phyloP scores from a whole-genome alignment of 768 basidiomycete species.

The Antrodiella citrinella region DNA sequence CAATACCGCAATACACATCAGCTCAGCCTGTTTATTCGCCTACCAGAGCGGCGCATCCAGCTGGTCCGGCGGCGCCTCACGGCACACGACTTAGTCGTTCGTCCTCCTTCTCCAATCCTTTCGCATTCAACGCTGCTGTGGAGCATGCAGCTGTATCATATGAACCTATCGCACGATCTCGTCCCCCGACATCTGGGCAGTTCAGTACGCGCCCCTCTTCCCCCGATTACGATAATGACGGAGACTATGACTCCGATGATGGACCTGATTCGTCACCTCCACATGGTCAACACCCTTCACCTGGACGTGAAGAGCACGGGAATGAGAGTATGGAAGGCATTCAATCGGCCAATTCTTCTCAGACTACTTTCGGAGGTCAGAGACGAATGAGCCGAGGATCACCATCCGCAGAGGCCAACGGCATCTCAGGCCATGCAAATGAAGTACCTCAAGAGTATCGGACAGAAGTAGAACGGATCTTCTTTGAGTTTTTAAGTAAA shows the following conservation, averaged over 20 bases:
- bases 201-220: slow-evolving; percentile 19
- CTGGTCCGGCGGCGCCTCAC: slow-evolving; percentile 11
- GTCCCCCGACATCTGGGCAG: slow-evolving; percentile 20
- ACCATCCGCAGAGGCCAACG: slow-evolving; percentile 18
- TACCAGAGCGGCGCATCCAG: slow-evolving; percentile 10
- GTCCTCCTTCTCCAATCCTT: slow-evolving; percentile 25
- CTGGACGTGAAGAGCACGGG: slow-evolving; percentile 9
- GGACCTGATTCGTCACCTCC: slow-evolving; percentile 11
- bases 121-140: slow-evolving; percentile 20
- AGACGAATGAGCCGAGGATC: slow-evolving; percentile 17
- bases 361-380: slow-evolving; percentile 20
- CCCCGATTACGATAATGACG: slow-evolving; percentile 27
- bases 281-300: slow-evolving; percentile 9
- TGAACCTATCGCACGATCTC: slow-evolving; percentile 16
- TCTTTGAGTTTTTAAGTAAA: slow-evolving; percentile 80
- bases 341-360: slow-evolving; percentile 17
- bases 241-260: slow-evolving; percentile 23
- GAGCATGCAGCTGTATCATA: slow-evolving; percentile 10
- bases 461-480: slow-evolving; percentile 79
- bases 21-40: slow-evolving; percentile 11
- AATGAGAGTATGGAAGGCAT: background rate
- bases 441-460: slow-evolving; percentile 80
- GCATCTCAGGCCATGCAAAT: slow-evolving; percentile 30
- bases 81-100: slow-evolving; percentile 21
- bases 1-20: slow-evolving; percentile 17